Conservation (phyloP, 306 rosid genomes). For the Begonia fuchsioides region DNA sequence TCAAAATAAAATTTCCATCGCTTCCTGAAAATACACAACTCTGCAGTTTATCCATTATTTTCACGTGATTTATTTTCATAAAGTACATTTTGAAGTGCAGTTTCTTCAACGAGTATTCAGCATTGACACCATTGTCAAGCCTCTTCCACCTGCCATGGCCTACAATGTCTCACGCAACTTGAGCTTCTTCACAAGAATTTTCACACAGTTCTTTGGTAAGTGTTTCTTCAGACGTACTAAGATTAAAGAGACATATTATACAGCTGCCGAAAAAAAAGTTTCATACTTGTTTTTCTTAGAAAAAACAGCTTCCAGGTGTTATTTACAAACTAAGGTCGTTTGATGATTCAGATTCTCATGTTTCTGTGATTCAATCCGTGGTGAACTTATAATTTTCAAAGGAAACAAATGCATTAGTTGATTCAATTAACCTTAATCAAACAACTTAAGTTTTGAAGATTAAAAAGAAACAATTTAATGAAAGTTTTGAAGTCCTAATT, state of each 20-base stretch:
- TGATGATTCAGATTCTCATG: too few species aligned
- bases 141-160: conserved; percentile 80
- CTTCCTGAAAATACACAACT: too few species aligned
- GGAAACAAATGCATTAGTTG: too few species aligned
- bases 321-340: background rate
- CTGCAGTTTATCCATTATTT: too few species aligned
- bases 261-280: background rate
- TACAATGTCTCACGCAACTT: conserved; percentile 81
- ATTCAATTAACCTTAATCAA: too few species aligned
- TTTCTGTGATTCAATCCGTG: too few species aligned
- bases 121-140: conserved; percentile 84
- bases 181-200: conserved; percentile 92
- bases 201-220: conserved; percentile 93
- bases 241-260: background rate
- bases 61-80: too few species aligned
- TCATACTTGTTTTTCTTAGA: background rate
- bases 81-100: conserved; percentile 27
- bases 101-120: conserved; percentile 83
- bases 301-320: background rate
- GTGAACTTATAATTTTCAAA: too few species aligned
- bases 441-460: background rate
- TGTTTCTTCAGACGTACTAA: conserved; percentile 5
- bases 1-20: too few species aligned
- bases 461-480: background rate
- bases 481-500: background rate